Evolutionary conservation across 2,329 filamentous ascomycete species (phyloP).

Genomic region (Trichoderma breve): DNA sequence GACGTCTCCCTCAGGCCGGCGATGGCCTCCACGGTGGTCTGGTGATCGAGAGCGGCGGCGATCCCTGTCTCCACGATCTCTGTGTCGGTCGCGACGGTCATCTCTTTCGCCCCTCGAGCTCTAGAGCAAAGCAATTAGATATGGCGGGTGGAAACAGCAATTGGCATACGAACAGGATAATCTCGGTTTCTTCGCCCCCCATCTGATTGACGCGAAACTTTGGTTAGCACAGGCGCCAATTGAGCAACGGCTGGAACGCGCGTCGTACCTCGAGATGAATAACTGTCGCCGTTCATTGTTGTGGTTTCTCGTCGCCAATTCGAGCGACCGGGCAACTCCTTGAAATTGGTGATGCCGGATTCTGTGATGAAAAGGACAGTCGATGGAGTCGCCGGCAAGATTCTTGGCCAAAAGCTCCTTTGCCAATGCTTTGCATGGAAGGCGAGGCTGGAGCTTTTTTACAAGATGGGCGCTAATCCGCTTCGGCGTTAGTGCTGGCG

Average conservation of each 20-base stretch:
- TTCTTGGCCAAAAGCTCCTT: constrained; percentile 29
- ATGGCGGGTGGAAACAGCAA: not conserved
- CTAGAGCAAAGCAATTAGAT: constrained; percentile 28
- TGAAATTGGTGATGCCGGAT: constrained; percentile 24
- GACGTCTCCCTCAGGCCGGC: constrained; percentile 72
- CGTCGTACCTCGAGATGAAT: constrained; percentile 70
- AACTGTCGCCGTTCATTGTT: constrained; percentile 82
- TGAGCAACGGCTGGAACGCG: constrained; percentile 27
- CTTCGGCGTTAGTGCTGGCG: constrained; percentile 20
- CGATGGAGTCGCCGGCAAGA: constrained; percentile 32
- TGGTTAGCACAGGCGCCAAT: constrained; percentile 27
- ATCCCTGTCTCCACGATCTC: constrained; percentile 52
- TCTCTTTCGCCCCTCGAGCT: constrained; percentile 34
- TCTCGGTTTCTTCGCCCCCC: constrained; percentile 56
- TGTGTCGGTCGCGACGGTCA: constrained; percentile 39
- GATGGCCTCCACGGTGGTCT: constrained; percentile 60
- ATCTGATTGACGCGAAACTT: constrained; percentile 24
- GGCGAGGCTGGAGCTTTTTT: constrained; percentile 49
- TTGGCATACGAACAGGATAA: constrained; percentile 47
- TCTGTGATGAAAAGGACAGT: constrained; percentile 22
- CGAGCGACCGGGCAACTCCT: constrained; percentile 20
- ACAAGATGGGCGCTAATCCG: constrained; percentile 30
- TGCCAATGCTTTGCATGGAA: constrained; percentile 23
- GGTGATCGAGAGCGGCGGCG: constrained; percentile 85
- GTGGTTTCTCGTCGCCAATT: constrained; percentile 21